Evolutionary conservation across 2,329 filamentous ascomycete species (phyloP), one percentile per base, ranked within the genome.

Genomic region (Teratosphaeria destructans): DNA sequence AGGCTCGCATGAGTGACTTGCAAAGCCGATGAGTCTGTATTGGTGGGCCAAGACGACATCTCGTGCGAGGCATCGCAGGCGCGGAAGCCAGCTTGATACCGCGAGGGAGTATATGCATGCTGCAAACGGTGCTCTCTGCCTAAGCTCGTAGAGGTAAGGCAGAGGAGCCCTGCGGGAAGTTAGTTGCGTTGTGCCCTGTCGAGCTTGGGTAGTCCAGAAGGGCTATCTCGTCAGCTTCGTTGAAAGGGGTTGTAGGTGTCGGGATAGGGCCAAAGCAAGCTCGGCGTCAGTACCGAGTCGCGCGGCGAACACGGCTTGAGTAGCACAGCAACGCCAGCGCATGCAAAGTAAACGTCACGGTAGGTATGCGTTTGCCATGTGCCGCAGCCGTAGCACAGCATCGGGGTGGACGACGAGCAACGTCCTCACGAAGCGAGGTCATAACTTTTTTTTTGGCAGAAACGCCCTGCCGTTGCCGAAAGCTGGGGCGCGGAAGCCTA

Each of bases 21-120:
- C 60, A 57, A 39, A 59, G 54, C 58, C 59, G 59, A 61, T 62
- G 54, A 58, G 59, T 62, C 67, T 61, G 64, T 47, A 57, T 61
- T 62, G 62, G 67, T 65, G 67, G 67, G 67, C 67, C 64, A 60
- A 49, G 29, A 52, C 54, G 57, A 53, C 27, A 59, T 61, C 57
- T 57, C 58, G 61, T 52, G 62, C 65, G 60, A 62, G 56, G 23
- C 53, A 37, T 60, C 52, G 39, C 56, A 56, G 54, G 59, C 23
- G 27, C 34, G 39, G 57, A 55, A 63, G 61, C 59, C 58, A 63
- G 58, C 53, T 59, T 63, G 62, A 66, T 65, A 63, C 59, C 63
- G 65, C 65, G 65, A 61, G 65, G 63, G 29, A 56, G 34, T 32
- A 16, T 43, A 29, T 63, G 61, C 59, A 57, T 53, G 34, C 59